Percentiles rank a stretch among this genome's conserved stretches.
Conservation (phyloP, 75 land plant species). For the Sequoia sempervirens region DNA sequence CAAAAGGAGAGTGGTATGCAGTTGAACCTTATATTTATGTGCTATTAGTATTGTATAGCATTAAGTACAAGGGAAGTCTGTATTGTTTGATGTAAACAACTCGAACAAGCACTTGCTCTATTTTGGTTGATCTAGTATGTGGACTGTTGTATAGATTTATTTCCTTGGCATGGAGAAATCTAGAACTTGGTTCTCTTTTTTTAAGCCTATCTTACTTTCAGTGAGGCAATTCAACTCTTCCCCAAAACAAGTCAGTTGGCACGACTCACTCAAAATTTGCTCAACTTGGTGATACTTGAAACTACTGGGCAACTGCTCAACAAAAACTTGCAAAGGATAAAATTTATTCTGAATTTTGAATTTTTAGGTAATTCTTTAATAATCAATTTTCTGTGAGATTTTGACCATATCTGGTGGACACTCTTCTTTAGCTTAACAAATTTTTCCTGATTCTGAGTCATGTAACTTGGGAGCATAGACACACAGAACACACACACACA, state of each 20-base stretch:
- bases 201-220: neutral
- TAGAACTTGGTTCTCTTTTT: neutral
- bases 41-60: neutral
- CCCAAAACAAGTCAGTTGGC: neutral
- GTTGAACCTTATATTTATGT: neutral
- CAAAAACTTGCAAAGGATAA: neutral
- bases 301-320: neutral
- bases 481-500: neutral
- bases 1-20: conserved; percentile 87
- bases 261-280: neutral
- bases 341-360: neutral
- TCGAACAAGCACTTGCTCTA: neutral
- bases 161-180: neutral
- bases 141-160: neutral
- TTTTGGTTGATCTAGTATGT: neutral
- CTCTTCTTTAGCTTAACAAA: neutral
- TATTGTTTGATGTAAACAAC: neutral
- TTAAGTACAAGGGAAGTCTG: neutral
- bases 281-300: neutral
- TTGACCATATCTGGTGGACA: neutral
- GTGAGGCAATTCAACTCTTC: neutral
- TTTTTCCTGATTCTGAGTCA: neutral
- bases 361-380: neutral
- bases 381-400: neutral
- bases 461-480: neutral